Evolutionary conservation across 345 rosid genomes (phyloP), one percentile per base, ranked within the genome.

Genomic region (Geranium rotundifolium): DNA sequence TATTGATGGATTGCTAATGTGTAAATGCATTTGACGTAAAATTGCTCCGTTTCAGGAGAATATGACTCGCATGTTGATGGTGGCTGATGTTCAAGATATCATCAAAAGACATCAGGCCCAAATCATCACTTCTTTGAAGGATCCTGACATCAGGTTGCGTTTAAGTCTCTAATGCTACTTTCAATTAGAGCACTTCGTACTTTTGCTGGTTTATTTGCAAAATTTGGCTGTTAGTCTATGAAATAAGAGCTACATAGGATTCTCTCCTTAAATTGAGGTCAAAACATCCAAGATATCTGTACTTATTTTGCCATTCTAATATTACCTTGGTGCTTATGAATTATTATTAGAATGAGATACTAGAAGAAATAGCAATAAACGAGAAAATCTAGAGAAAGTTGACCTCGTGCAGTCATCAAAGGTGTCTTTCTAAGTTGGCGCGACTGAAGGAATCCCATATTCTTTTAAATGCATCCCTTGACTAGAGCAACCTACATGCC

Each of bases 61-160:
- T 72, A 95, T 95, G 99, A 90, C 97, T 62, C 85, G 97, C 69
- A 95, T 95, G 93, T 72, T 95, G 82, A 95, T 86, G 99, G 95
- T 95, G 64, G 79, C 95, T 17, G 99, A 95, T 79, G 95, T 90
- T 69, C 99, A 90, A 74, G 99, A 95, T 69, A 82, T 81, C 63
- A 95, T 95, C 68, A 95, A 95, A 86, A 90, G 89, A 80, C 93
- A 95, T 73, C 99, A 95, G 72, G 87, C 96, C 56, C 99, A 95
- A 77, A 95, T 95, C 67, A 95, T 95, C 62, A 88, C 95, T 65
- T 95, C 99, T 19, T 79, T 95, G 80, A 95, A 95, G 80, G 99
- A 95, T 72, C 97, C 96, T 63, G 99, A 95, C 68, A 87, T 86
- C 77, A 95, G 99, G 99, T 83, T 66, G 46, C 58, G 67, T 71